phyloP scores from a whole-genome alignment of 1,139 yeast genomes.

The Blastobotrys aristatus region DNA sequence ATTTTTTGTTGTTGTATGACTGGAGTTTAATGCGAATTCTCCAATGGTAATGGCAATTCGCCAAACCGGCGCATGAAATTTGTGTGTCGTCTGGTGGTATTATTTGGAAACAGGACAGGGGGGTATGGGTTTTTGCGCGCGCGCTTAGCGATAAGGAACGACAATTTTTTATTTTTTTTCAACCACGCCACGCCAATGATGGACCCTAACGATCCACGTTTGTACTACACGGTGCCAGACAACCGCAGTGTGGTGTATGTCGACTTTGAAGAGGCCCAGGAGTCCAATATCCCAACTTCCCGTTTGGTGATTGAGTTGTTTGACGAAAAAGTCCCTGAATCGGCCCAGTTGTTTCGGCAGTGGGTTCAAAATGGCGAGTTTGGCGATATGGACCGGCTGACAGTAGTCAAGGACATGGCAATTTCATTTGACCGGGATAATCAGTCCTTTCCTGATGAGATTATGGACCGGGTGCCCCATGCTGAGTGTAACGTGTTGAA shows the following conservation, averaged over 20 bases:
- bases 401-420: neutral
- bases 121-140: neutral
- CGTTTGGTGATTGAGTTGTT: conserved; percentile 2
- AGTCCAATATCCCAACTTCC: neutral
- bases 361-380: neutral
- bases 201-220: neutral
- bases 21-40: too few relatives aligned
- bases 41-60: too few relatives aligned
- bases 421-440: neutral
- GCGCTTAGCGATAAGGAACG: too few relatives aligned
- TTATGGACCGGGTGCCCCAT: neutral
- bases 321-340: neutral
- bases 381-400: neutral
- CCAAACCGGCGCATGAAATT: too few relatives aligned
- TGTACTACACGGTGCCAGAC: neutral
- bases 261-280: neutral
- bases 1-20: too few relatives aligned
- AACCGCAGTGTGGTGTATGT: neutral
- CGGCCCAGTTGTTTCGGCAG: neutral
- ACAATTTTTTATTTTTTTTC: neutral
- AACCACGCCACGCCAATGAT: too few relatives aligned
- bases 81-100: too few relatives aligned
- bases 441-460: neutral
- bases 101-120: too few relatives aligned
- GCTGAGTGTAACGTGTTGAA: neutral